These are phyloP conservation scores for Lachnellula occidentalis DNA, from an alignment of 2,329 filamentous ascomycete genomes.

Conservation along the genomic window DNA sequence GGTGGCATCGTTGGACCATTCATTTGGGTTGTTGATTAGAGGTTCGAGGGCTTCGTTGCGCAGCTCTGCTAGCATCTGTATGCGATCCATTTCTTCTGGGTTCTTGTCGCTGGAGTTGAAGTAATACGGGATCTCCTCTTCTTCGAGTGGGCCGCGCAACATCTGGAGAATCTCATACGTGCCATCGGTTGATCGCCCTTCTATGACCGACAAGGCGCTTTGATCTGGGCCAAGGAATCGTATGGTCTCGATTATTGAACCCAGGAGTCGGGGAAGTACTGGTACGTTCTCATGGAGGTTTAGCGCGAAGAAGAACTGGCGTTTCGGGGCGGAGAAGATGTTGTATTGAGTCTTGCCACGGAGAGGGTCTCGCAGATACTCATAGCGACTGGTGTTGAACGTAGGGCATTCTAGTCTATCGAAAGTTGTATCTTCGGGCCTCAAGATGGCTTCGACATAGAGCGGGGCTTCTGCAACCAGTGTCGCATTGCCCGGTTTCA, in stretches of 20 bases:
- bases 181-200: conserved; percentile 50
- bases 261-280: conserved; percentile 45
- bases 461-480: not conserved
- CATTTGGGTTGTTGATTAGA: conserved; percentile 29
- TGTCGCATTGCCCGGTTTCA: not conserved
- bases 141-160: conserved; percentile 36
- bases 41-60: conserved; percentile 49
- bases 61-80: conserved; percentile 43
- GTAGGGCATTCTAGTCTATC: conserved; percentile 6
- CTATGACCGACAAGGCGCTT: conserved; percentile 50
- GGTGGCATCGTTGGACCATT: conserved; percentile 35
- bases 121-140: conserved; percentile 37
- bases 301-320: conserved; percentile 47
- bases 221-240: conserved; percentile 44
- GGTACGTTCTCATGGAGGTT: conserved; percentile 38
- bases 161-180: conserved; percentile 45
- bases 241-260: conserved; percentile 45
- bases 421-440: conserved; percentile 10
- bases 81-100: conserved; percentile 39
- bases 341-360: not conserved
- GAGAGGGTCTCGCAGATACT: conserved; percentile 4
- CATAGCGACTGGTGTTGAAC: conserved; percentile 5
- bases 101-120: conserved; percentile 40
- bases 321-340: not conserved
- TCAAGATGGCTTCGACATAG: conserved; percentile 12